phyloP scores from a whole-genome alignment of 345 rosid genomes.

The Lumnitzera racemosa region DNA sequence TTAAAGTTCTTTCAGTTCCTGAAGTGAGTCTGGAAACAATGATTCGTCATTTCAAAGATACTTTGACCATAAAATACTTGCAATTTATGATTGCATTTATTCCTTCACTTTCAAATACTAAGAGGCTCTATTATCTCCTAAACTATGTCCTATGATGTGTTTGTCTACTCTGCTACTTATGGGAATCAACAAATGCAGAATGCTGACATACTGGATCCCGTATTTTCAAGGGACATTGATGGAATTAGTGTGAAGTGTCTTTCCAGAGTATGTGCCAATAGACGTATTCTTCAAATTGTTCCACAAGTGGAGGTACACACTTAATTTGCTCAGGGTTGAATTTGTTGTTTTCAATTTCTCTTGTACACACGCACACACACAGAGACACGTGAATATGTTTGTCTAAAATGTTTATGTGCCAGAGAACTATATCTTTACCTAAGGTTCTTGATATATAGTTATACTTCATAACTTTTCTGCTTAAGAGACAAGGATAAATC shows the following conservation, averaged over 20 bases:
- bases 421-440: not conserved
- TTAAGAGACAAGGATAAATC: not conserved
- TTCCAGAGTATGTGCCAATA: slow-evolving; percentile 47
- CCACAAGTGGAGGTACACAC: slow-evolving; percentile 41
- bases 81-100: not conserved
- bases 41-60: not conserved
- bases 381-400: not conserved
- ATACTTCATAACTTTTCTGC: not conserved
- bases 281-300: slow-evolving; percentile 38
- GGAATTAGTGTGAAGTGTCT: slow-evolving; percentile 54
- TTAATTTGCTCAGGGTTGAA: not conserved
- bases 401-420: not conserved
- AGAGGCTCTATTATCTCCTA: not conserved
- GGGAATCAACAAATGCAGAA: slow-evolving; percentile 20
- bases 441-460: too few species aligned
- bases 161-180: not conserved
- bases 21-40: slow-evolving; percentile 21
- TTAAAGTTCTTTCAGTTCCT: slow-evolving; percentile 31
- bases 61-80: not conserved
- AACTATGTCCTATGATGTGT: not conserved
- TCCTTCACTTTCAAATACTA: not conserved
- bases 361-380: not conserved
- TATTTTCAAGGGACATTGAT: slow-evolving; percentile 34
- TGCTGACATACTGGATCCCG: slow-evolving; percentile 38
- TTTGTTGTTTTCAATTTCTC: too few species aligned